These are phyloP conservation scores for Pichia heedii DNA, from an alignment of 805 yeast species.

Conservation along the genomic window DNA sequence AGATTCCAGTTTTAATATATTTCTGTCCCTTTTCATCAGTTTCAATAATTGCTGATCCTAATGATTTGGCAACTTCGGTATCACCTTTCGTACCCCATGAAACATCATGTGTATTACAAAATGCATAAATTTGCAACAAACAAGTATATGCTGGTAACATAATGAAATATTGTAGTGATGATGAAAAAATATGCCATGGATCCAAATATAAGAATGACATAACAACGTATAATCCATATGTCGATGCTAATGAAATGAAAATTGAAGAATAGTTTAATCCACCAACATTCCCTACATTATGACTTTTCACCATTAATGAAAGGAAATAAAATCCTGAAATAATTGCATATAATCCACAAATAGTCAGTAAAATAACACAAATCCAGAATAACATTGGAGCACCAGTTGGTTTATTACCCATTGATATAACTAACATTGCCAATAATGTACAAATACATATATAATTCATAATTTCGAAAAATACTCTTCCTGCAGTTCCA, in stretches of 20 bases:
- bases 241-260: slow-evolving; percentile 76
- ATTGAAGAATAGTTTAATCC: slow-evolving; percentile 57
- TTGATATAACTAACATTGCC: slow-evolving; percentile 83
- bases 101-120: slow-evolving; percentile 96
- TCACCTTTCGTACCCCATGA: slow-evolving; percentile 99
- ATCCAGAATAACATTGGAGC: slow-evolving; percentile 69
- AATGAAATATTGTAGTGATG: slow-evolving; percentile 79
- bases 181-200: slow-evolving; percentile 93
- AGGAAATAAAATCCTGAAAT: slow-evolving; percentile 79
- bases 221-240: slow-evolving; percentile 80
- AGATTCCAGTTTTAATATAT: slow-evolving; percentile 71
- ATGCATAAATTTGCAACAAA: slow-evolving; percentile 89
- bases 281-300: slow-evolving; percentile 30
- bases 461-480: slow-evolving; percentile 81
- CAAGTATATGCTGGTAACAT: slow-evolving; percentile 89
- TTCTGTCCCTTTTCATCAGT: slow-evolving; percentile 77
- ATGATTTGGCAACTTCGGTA: slow-evolving; percentile 55
- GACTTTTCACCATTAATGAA: slow-evolving; percentile 39
- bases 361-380: slow-evolving; percentile 61
- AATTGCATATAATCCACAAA: slow-evolving; percentile 76
- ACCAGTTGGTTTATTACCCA: slow-evolving; percentile 98
- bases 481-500: slow-evolving; percentile 67
- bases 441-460: slow-evolving; percentile 73
- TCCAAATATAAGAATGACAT: slow-evolving; percentile 82
- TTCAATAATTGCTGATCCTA: slow-evolving; percentile 75